Evolutionary conservation across 176 grass and related monocot species (phyloP).

Genomic region (Pharus latifolius): DNA sequence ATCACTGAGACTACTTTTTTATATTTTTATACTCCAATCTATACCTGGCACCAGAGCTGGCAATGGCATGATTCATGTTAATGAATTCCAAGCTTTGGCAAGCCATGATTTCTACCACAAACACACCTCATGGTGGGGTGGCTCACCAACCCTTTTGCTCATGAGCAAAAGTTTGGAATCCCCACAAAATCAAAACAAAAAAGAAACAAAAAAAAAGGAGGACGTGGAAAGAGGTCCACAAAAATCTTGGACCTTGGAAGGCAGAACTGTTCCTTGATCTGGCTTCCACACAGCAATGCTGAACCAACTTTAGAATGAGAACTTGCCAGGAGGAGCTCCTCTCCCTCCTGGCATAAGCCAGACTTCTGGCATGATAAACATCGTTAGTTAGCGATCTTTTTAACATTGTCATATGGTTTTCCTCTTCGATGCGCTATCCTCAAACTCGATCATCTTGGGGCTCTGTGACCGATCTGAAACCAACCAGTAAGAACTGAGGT

Average conservation of each 20-base stretch:
- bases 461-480: slow-evolving; percentile 4
- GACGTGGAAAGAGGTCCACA: slow-evolving; percentile 31
- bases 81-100: slow-evolving; percentile 19
- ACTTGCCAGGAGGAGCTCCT: slow-evolving; percentile 30
- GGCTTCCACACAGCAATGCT: slow-evolving; percentile 15
- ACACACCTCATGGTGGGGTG: slow-evolving; percentile 25
- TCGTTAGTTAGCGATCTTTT: slow-evolving; percentile 4
- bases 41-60: slow-evolving; percentile 41
- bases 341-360: slow-evolving; percentile 20
- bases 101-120: slow-evolving; percentile 36
- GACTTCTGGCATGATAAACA: slow-evolving; percentile 27
- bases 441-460: background rate
- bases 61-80: slow-evolving; percentile 7
- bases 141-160: slow-evolving; percentile 31
- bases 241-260: slow-evolving; percentile 55
- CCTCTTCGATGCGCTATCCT: background rate
- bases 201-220: background rate
- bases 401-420: background rate
- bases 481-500: slow-evolving; percentile 10
- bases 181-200: slow-evolving; percentile 22
- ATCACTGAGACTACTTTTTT: background rate
- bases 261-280: slow-evolving; percentile 45
- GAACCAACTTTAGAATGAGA: background rate
- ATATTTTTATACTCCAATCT: slow-evolving; percentile 6
- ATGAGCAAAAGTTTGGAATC: slow-evolving; percentile 11